Percentiles rank a stretch among this genome's conserved stretches.
These are phyloP conservation scores for Magnolia officinalis DNA, from an alignment of 164 flowering plant species.

Conservation along the genomic window DNA sequence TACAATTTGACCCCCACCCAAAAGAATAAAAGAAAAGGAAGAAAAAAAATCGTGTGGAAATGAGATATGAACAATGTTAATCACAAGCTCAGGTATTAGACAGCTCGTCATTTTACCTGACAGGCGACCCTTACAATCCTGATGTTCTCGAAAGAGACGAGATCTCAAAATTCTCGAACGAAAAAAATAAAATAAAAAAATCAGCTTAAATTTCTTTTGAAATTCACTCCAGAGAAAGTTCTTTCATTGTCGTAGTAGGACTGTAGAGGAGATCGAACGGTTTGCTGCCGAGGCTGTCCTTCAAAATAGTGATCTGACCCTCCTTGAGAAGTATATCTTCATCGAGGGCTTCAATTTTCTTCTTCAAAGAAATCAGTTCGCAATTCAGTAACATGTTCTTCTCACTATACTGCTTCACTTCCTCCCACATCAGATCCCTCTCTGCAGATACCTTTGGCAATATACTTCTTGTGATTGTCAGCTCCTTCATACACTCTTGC, in stretches of 20 bases:
- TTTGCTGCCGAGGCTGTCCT: conserved; percentile 49
- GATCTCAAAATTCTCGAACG: background rate
- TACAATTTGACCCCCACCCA: conserved; percentile 2
- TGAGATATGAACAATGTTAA: background rate
- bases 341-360: conserved; percentile 71
- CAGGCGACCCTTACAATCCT: too few relatives aligned
- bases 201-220: background rate
- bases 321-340: conserved; percentile 88
- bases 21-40: background rate
- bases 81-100: background rate
- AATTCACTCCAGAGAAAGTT: conserved; percentile 37
- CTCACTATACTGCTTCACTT: conserved; percentile 76
- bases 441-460: conserved; percentile 68
- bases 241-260: conserved; percentile 31
- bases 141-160: background rate
- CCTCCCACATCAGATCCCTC: conserved; percentile 83
- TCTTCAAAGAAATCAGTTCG: conserved; percentile 54
- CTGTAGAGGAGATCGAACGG: conserved; percentile 60
- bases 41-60: background rate
- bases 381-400: conserved; percentile 71
- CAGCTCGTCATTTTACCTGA: background rate
- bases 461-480: conserved; percentile 41
- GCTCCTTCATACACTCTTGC: conserved; percentile 59
- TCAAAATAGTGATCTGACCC: conserved; percentile 84
- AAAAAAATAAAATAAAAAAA: background rate